phyloP scores from a whole-genome alignment of 148 eudicot species.

The Selenicereus undatus region DNA sequence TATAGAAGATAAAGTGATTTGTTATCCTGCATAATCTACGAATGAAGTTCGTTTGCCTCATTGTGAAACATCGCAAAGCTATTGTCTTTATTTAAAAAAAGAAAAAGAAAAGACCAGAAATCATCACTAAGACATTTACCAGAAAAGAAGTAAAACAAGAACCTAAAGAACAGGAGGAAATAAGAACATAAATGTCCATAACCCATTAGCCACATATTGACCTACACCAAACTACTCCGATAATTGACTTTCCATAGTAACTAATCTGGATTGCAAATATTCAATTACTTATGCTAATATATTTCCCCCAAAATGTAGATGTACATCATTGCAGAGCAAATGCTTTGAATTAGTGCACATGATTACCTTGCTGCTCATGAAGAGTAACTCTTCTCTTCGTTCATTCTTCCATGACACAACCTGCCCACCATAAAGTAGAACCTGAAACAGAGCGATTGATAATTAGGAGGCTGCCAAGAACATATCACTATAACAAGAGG shows the following conservation, averaged over 20 bases:
- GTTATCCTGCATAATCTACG: conserved; percentile 5
- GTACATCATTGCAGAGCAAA: neutral
- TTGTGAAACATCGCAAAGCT: neutral
- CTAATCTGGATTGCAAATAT: neutral
- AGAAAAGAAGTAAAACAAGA: neutral
- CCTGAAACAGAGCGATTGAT: conserved; percentile 34
- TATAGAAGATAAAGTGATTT: neutral
- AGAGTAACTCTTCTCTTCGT: conserved; percentile 71
- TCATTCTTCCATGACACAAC: conserved; percentile 84
- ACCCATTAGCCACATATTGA: neutral
- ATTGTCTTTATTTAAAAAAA: neutral
- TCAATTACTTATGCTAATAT: neutral
- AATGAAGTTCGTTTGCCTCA: conserved; percentile 1
- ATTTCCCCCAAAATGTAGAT: neutral
- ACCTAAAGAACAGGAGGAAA: neutral
- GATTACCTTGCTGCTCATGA: conserved; percentile 67
- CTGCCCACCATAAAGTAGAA: conserved; percentile 65
- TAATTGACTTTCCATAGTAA: neutral
- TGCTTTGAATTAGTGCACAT: neutral
- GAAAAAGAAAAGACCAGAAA: neutral
- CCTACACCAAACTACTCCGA: neutral
- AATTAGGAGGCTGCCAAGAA: neutral
- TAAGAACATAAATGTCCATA: neutral
- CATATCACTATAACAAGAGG: neutral
- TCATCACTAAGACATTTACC: neutral